Evolutionary conservation across 192 early-diverging fungal species (phyloP).

Genomic region (Pilaira anomala): DNA sequence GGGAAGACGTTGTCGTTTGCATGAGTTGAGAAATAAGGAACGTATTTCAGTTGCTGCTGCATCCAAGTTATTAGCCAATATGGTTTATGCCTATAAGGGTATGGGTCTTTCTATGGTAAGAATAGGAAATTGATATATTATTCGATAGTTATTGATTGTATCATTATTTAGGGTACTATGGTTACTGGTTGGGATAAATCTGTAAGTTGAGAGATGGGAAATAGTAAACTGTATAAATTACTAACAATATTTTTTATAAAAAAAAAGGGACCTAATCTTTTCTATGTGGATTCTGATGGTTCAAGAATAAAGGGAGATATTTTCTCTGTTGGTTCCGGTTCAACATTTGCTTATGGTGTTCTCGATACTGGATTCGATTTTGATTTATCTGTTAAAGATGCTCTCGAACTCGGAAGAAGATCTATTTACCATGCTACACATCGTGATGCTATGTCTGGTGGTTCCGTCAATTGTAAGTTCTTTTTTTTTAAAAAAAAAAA

Average conservation of each 20-base stretch:
- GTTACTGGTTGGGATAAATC: conserved; percentile 97
- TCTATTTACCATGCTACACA: conserved; percentile 96
- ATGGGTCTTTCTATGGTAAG: conserved; percentile 93
- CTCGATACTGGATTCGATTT: conserved; percentile 84
- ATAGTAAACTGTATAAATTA: not conserved
- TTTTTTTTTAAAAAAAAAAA: not conserved
- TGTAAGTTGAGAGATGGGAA: conserved; percentile 36
- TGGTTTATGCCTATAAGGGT: conserved; percentile 97
- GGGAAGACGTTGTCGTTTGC: conserved; percentile 88
- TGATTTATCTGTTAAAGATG: conserved; percentile 81
- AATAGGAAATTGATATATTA: not conserved
- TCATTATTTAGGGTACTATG: conserved; percentile 82
- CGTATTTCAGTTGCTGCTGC: conserved; percentile 97
- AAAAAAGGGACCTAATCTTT: conserved; percentile 80
- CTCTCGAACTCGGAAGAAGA: conserved; percentile 84
- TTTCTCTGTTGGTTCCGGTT: conserved; percentile 98
- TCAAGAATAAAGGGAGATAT: conserved; percentile 79
- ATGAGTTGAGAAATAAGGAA: conserved; percentile 98
- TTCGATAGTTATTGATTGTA: too few species aligned
- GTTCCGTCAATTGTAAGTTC: conserved; percentile 65
- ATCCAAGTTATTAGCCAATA: conserved; percentile 94
- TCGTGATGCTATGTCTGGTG: conserved; percentile 92
- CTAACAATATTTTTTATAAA: not conserved
- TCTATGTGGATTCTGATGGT: conserved; percentile 97
- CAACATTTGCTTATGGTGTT: conserved; percentile 98